These are phyloP conservation scores for Ustulina deusta DNA, from an alignment of 2,329 filamentous ascomycete species.

Conservation along the genomic window DNA sequence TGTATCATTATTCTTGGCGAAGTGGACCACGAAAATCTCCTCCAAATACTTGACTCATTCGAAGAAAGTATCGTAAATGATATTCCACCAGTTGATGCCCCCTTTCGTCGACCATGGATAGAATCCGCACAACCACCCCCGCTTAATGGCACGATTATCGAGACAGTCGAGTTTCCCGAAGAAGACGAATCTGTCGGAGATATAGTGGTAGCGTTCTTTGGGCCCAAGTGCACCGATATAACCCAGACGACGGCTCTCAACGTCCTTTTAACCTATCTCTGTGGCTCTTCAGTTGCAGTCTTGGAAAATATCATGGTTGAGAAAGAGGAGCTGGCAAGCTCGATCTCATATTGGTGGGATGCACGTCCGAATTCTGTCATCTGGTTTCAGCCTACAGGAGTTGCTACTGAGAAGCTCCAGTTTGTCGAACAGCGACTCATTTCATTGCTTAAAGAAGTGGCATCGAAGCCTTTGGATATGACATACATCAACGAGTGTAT, in stretches of 20 bases:
- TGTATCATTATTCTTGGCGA: constrained; percentile 94
- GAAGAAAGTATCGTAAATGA: constrained; percentile 87
- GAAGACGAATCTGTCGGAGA: constrained; percentile 96
- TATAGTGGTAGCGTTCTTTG: constrained; percentile 86
- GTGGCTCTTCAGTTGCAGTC: constrained; percentile 91
- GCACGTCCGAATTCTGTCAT: constrained; percentile 84
- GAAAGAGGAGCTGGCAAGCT: constrained; percentile 90
- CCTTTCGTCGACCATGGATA: constrained; percentile 90
- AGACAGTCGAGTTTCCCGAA: constrained; percentile 91
- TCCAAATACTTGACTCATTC: constrained; percentile 86
- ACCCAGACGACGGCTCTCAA: constrained; percentile 78
- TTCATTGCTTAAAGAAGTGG: constrained; percentile 83
- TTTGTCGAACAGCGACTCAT: constrained; percentile 89
- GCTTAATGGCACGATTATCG: constrained; percentile 77
- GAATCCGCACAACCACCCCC: constrained; percentile 83
- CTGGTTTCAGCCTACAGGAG: constrained; percentile 86
- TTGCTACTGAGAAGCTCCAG: constrained; percentile 85
- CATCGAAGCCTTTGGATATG: constrained; percentile 86
- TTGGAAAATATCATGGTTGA: constrained; percentile 94
- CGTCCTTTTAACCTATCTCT: constrained; percentile 85
- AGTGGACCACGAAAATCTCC: constrained; percentile 82
- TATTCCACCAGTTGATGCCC: constrained; percentile 78
- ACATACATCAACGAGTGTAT: constrained; percentile 90
- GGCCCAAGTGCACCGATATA: constrained; percentile 81
- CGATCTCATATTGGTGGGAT: constrained; percentile 83